Conservation (phyloP, 768 basidiomycete genomes). For the Naganishia kalamii region DNA sequence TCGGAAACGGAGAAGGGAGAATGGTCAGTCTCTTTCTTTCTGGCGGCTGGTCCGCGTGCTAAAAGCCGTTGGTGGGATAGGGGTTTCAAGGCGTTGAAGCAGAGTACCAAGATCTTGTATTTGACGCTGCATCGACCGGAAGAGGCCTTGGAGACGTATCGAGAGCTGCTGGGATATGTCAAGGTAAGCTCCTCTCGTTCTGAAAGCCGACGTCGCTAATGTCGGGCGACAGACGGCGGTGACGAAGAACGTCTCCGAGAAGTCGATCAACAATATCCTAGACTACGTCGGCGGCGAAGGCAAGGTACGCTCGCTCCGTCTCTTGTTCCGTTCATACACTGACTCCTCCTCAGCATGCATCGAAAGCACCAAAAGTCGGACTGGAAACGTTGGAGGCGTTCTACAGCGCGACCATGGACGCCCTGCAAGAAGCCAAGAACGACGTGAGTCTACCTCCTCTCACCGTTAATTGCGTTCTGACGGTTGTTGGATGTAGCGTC, state of each 20-base stretch:
- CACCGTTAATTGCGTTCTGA: not conserved
- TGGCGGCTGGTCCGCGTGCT: not conserved
- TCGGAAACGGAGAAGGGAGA: conserved; percentile 87
- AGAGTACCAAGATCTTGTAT: conserved; percentile 89
- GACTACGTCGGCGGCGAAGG: conserved; percentile 90
- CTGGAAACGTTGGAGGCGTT: conserved; percentile 88
- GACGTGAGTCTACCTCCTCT: conserved; percentile 56
- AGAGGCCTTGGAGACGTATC: conserved; percentile 81
- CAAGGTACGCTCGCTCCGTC: conserved; percentile 55
- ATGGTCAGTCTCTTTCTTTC: conserved; percentile 56
- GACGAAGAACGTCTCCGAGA: conserved; percentile 66
- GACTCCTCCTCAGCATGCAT: conserved; percentile 31
- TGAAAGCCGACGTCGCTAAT: too few relatives aligned
- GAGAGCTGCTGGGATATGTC: conserved; percentile 79
- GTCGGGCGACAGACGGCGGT: conserved; percentile 33
- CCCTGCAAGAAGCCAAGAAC: conserved; percentile 88
- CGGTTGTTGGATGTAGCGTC: conserved; percentile 54
- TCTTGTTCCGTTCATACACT: not conserved
- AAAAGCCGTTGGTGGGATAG: conserved; percentile 48
- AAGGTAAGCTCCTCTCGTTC: conserved; percentile 51
- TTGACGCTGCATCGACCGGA: conserved; percentile 68
- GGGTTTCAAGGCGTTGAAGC: conserved; percentile 99
- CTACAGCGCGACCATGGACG: conserved; percentile 86
- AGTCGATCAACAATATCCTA: conserved; percentile 94
- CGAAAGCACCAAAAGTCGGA: conserved; percentile 44